These are phyloP conservation scores for Carex sylvatica DNA, from an alignment of 202 grass and related monocot species.

Conservation along the genomic window DNA sequence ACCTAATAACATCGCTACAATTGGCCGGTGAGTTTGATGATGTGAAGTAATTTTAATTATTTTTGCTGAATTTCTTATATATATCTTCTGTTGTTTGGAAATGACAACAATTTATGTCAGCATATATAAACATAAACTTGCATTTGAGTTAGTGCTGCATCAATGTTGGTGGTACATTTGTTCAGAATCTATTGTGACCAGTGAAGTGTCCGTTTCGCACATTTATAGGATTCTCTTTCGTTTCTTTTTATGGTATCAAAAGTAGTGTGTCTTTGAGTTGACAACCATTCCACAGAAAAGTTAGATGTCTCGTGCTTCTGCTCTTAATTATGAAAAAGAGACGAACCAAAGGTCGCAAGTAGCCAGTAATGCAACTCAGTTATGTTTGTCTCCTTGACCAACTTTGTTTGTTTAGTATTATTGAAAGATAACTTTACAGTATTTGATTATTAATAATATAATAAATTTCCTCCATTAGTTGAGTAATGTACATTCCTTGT, in stretches of 20 bases:
- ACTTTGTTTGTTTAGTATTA: not conserved
- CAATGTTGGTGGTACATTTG: conserved; percentile 11
- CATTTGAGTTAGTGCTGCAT: conserved; percentile 27
- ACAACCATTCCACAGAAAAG: conserved; percentile 23
- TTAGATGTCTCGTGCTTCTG: not conserved
- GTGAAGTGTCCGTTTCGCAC: conserved; percentile 6
- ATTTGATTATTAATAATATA: not conserved
- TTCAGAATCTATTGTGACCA: conserved; percentile 11
- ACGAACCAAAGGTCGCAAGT: not conserved
- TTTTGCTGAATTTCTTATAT: conserved; percentile 1
- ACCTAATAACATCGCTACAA: not conserved
- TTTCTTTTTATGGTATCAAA: conserved; percentile 78
- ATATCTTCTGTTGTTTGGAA: conserved; percentile 28
- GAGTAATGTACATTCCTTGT: not conserved
- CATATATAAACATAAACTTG: conserved; percentile 26
- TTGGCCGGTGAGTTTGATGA: not conserved
- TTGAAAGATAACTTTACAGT: not conserved
- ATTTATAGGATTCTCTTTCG: conserved; percentile 42
- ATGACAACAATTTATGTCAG: conserved; percentile 17
- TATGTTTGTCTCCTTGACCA: conserved; percentile 20
- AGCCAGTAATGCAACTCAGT: not conserved
- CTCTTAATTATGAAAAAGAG: not conserved
- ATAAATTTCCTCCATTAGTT: not conserved
- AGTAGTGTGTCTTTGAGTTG: conserved; percentile 43
- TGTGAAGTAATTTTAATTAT: conserved; percentile 15